Conservation (phyloP, 805 yeast species). For the Candida cerambycidarum region DNA sequence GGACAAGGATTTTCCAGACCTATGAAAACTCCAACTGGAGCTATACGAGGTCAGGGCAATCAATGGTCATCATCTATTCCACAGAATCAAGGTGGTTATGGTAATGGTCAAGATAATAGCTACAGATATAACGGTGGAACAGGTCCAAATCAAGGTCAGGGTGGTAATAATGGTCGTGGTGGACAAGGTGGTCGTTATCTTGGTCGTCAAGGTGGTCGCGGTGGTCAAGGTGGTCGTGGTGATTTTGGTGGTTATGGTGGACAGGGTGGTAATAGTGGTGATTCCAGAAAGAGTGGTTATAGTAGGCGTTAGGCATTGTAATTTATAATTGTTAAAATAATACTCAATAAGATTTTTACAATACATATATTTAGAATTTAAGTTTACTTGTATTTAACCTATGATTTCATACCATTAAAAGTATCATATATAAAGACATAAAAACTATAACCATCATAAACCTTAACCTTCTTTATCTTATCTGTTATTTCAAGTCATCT, state of each 20-base stretch:
- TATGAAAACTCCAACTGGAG: constrained; percentile 28
- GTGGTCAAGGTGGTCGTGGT: background rate
- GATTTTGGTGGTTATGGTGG: background rate
- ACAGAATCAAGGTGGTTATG: too few relatives aligned
- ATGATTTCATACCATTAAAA: background rate
- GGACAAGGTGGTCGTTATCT: too few relatives aligned
- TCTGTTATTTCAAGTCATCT: background rate
- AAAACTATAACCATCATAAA: background rate
- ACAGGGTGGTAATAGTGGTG: background rate
- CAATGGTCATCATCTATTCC: too few relatives aligned
- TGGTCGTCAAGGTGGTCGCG: too few relatives aligned
- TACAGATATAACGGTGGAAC: too few relatives aligned
- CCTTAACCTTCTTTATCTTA: background rate
- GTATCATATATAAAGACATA: background rate
- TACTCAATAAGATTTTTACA: too few relatives aligned
- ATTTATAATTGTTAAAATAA: background rate
- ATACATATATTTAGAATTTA: background rate
- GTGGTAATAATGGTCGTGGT: too few relatives aligned
- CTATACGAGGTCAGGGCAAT: constrained; percentile 14
- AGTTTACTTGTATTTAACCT: background rate
- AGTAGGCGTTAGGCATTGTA: constrained; percentile 6
- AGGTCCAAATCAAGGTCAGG: too few relatives aligned
- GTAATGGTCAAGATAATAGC: too few relatives aligned
- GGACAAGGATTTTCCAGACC: constrained; percentile 34
- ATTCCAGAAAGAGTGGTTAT: constrained; percentile 2